Evolutionary conservation across 352 stramenopile genomes (phyloP).

Genomic region (Globisporangium cederbergense): DNA sequence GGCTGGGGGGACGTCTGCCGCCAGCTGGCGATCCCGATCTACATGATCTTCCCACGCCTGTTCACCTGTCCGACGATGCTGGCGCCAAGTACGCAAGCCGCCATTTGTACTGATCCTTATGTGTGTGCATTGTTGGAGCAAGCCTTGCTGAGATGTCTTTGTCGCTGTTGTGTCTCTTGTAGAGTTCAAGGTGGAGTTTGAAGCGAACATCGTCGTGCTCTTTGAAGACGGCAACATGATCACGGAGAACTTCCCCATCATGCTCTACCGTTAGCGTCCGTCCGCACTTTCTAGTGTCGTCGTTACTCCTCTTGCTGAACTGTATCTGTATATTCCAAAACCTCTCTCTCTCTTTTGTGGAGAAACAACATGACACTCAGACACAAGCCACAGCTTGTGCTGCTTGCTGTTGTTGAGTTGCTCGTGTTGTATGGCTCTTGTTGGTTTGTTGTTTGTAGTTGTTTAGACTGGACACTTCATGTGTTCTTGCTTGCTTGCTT

Average conservation of each 20-base stretch:
- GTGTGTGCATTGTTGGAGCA: background rate
- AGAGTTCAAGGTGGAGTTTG: slow-evolving; percentile 91
- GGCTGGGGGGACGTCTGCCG: slow-evolving; percentile 88
- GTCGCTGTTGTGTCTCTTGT: background rate
- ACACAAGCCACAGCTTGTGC: background rate
- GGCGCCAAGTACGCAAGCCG: slow-evolving; percentile 42
- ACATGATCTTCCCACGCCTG: slow-evolving; percentile 93
- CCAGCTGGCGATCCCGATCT: slow-evolving; percentile 90
- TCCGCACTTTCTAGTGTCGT: background rate
- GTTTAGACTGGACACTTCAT: too few species aligned
- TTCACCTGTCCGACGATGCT: slow-evolving; percentile 92
- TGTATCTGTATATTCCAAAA: background rate
- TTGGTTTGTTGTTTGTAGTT: too few species aligned
- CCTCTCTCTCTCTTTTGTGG: background rate
- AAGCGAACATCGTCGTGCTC: slow-evolving; percentile 91
- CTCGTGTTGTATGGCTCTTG: background rate
- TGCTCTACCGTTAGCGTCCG: slow-evolving; percentile 56
- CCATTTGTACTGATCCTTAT: background rate
- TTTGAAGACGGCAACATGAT: slow-evolving; percentile 92
- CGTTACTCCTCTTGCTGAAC: background rate
- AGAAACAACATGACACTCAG: background rate
- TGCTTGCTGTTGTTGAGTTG: background rate
- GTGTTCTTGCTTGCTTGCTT: slow-evolving; percentile 20
- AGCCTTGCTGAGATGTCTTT: background rate
- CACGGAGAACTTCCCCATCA: slow-evolving; percentile 88